Conservation (phyloP, 2,329 filamentous ascomycete species). For the Juglanconis sp. region DNA sequence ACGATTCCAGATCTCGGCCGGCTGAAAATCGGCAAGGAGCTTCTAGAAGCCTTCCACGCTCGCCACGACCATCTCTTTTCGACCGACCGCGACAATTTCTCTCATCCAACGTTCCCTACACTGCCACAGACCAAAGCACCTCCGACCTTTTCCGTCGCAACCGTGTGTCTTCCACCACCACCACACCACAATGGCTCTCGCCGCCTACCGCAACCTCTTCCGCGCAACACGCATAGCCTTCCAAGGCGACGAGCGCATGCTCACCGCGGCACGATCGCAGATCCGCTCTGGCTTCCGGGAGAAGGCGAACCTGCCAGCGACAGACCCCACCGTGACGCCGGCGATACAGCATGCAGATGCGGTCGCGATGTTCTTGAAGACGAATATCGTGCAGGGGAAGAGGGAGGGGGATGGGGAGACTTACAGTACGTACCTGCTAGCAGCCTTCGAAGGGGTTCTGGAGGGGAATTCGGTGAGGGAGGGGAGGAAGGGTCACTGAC, state of each 20-base stretch:
- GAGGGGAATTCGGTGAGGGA: not conserved
- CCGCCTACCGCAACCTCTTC: slow-evolving; percentile 77
- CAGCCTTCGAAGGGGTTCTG: not conserved
- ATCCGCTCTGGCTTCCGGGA: slow-evolving; percentile 72
- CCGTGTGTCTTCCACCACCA: not conserved
- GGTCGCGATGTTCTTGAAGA: slow-evolving; percentile 72
- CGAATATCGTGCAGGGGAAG: slow-evolving; percentile 86
- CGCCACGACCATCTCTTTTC: not conserved
- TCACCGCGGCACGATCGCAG: slow-evolving; percentile 67
- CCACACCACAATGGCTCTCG: slow-evolving; percentile 55
- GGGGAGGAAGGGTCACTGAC: not conserved
- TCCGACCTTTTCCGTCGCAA: not conserved
- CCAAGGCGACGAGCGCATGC: slow-evolving; percentile 66
- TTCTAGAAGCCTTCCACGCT: slow-evolving; percentile 3
- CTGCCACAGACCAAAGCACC: not conserved
- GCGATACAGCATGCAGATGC: slow-evolving; percentile 78
- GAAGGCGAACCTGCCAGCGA: slow-evolving; percentile 56
- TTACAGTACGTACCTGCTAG: slow-evolving; percentile 53
- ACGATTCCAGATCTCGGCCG: not conserved
- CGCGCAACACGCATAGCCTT: slow-evolving; percentile 83
- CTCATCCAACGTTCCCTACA: not conserved
- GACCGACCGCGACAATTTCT: not conserved
- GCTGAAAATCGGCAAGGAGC: slow-evolving; percentile 1
- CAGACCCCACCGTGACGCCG: slow-evolving; percentile 56
- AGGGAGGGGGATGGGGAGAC: slow-evolving; percentile 42